These are phyloP conservation scores for Xylaria intraflava DNA, from an alignment of 495 filamentous ascomycete species.

Conservation along the genomic window DNA sequence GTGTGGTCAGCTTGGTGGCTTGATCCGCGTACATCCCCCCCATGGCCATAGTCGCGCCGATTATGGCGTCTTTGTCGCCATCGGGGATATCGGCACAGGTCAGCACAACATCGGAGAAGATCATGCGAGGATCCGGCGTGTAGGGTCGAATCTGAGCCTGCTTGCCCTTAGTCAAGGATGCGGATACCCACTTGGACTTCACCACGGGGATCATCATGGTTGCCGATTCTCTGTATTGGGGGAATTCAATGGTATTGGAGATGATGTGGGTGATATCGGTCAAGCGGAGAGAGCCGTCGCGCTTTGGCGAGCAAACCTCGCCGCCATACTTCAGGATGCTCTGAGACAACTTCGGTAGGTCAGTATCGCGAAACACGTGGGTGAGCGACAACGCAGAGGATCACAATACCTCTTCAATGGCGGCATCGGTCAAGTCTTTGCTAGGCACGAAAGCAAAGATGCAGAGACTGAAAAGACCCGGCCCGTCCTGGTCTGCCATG, in stretches of 20 bases:
- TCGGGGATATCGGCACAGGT: constrained; percentile 73
- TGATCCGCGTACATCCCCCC: constrained; percentile 71
- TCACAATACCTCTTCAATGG: constrained; percentile 38
- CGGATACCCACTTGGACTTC: constrained; percentile 70
- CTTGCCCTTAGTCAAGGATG: constrained; percentile 59
- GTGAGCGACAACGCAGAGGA: neutral
- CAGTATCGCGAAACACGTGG: constrained; percentile 18
- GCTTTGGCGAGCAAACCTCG: constrained; percentile 39
- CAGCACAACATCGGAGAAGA: constrained; percentile 75
- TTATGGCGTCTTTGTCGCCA: constrained; percentile 88
- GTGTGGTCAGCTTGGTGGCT: constrained; percentile 68
- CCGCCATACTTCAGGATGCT: constrained; percentile 53
- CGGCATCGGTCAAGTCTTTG: constrained; percentile 32
- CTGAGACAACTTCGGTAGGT: constrained; percentile 36
- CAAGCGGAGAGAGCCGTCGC: constrained; percentile 44
- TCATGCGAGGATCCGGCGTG: constrained; percentile 83
- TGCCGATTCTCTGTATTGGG: constrained; percentile 63
- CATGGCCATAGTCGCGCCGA: constrained; percentile 81
- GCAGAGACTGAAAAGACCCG: constrained; percentile 32
- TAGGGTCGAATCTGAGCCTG: constrained; percentile 73
- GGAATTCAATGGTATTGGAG: constrained; percentile 79
- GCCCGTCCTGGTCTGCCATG: constrained; percentile 36
- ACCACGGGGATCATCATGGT: constrained; percentile 77
- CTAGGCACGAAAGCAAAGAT: constrained; percentile 40
- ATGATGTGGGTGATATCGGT: constrained; percentile 72